Evolutionary conservation across 208 protist species (phyloP), one percentile per base, ranked within the genome.

Genomic region (Phytomonas sp.): DNA sequence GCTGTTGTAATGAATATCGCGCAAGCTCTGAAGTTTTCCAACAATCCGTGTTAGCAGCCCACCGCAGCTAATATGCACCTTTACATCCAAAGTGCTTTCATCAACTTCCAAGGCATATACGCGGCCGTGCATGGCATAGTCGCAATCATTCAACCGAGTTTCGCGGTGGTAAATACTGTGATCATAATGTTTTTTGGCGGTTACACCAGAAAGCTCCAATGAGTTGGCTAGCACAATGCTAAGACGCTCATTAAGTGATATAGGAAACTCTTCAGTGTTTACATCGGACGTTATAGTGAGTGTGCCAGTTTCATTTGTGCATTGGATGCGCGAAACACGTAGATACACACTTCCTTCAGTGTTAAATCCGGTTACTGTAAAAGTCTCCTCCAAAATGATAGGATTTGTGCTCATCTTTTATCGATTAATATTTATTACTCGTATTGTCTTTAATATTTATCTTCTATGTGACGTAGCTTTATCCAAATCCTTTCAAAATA

Each of bases 101-200:
- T 98, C 88, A 60, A 97, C 88, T 56, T 97, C 82, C 74, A 91
- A 93, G 66, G 92, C 94, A 80, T 98, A 99, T 56, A 99, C 93
- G 60, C 88, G 92, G 28, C 98, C 98, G 77, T 98, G 96, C 97
- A 98, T 99, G 59, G 98, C 98, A 77, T 99, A 99, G 71, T 99
- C 97, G 74, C 97, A 99, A 66, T 98, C 82, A 72, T 99, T 96
- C 29, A 97, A 75, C 0, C 97, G 81, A 51, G 93, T 96, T 61
- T 89, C 78, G 61, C 93, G 84, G 75, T 94, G 88, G 67, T 94
- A 93, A 26, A 96, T 76, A 67, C 87, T 95, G 73, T 94, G 92
- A 71, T 97, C 94, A 71, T 97, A 97, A 72, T 88, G 61, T 71
- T 96, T 91, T 63, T 80, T 75, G 20, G 79, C 84, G 4, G 91